Evolutionary conservation across 1,284 basidiomycete genomes (phyloP), one percentile per base, ranked within the genome.

Genomic region (Volvariella surrecta): DNA sequence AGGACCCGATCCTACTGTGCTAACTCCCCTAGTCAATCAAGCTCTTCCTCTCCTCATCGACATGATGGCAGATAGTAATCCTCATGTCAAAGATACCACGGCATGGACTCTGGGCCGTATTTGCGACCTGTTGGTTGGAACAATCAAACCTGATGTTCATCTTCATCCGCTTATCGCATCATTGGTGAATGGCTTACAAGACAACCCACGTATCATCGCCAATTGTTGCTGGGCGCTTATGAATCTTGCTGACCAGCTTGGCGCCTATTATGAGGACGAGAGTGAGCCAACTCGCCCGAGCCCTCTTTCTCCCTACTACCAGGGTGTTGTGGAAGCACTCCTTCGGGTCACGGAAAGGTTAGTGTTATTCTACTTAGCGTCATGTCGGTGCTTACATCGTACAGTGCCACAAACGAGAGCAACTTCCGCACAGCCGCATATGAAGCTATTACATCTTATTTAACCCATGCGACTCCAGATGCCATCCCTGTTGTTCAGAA

Each of bases 61-160:
- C 56, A 97, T 98, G 93, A 93, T 99, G 82, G 74, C 71, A 40
- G 95, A 98, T 64, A 60, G 73, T 37, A 86, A 92, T 53, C 47
- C 80, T 2, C 86, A 92, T 48, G 96, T 99, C 54, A 92, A 94
- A 63, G 96, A 99, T 62, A 96, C 93, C 1, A 92, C 91, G 15
- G 94, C 96, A 1, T 99, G 96, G 95, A 98, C 96, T 0, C 74
- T 99, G 3, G 94, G 93, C 34, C 76, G 93, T 38, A 96, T 99
- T 53, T 95, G 92, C 57, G 95, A 99, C 59, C 68, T 92, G 50
- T 73, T 97, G 54, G 82, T 95, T 56, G 68, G 77, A 39, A 82
- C 84, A 16, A 94, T 99, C 68, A 88, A 94, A 58, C 82, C 88
- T 6, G 90, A 95, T 53, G 78, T 87, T 11, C 92, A 98, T 60